Percentiles rank a stretch among this genome's conserved stretches.
phyloP scores from a whole-genome alignment of 169 alveolate genomes.

The Cryptosporidium xiaoi region DNA sequence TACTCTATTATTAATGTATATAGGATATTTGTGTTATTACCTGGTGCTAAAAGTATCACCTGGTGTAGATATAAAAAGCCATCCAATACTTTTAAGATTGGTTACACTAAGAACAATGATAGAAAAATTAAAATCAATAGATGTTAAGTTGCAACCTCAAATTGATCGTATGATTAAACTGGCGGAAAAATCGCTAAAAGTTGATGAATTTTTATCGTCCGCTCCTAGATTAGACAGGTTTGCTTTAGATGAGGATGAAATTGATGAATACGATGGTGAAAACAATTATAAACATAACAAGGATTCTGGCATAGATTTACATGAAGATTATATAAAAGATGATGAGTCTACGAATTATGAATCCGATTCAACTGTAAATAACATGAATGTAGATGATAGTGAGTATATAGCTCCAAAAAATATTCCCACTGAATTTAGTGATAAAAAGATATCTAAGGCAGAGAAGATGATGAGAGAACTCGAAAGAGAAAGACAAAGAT shows the following conservation, averaged over 20 bases:
- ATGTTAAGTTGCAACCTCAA: constrained; percentile 64
- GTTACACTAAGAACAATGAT: constrained; percentile 71
- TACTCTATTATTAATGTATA: constrained; percentile 39
- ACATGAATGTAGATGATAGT: constrained; percentile 54
- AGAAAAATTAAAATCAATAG: constrained; percentile 74
- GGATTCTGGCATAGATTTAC: constrained; percentile 75
- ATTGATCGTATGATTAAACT: constrained; percentile 35
- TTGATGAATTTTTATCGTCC: constrained; percentile 28
- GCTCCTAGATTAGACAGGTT: constrained; percentile 69
- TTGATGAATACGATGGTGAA: constrained; percentile 22
- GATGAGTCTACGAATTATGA: constrained; percentile 54
- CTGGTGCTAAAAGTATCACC: constrained; percentile 73
- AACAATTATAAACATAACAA: constrained; percentile 44
- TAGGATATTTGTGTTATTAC: constrained; percentile 62
- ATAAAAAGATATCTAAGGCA: constrained; percentile 76
- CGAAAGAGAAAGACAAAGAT: constrained; percentile 51
- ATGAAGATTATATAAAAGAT: constrained; percentile 75
- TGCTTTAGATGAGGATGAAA: constrained; percentile 56
- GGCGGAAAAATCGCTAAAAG: constrained; percentile 48
- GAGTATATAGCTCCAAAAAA: constrained; percentile 76
- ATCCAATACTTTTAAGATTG: constrained; percentile 76
- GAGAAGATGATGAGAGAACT: constrained; percentile 76
- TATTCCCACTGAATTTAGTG: constrained; percentile 77
- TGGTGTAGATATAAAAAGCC: constrained; percentile 57
- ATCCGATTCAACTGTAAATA: constrained; percentile 55